A percentile compares a stretch with the other conserved stretches of the same genome.
Conservation (phyloP, 306 rosid species). For the Casuarina glauca region DNA sequence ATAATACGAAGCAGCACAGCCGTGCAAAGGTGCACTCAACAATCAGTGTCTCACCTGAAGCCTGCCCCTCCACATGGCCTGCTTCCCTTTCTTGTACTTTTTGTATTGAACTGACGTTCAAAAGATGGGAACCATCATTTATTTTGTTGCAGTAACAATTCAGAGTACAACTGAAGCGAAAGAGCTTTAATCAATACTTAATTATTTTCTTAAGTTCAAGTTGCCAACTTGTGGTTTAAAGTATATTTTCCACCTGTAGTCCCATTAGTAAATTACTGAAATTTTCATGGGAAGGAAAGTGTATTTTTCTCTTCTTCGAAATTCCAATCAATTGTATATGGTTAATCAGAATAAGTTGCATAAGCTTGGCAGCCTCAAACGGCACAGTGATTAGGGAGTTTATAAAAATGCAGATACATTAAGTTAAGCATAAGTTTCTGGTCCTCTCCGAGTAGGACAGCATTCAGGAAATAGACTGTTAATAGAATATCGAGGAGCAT, state of each 20-base stretch:
- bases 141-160: background rate
- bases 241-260: no score
- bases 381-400: no score
- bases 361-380: no score
- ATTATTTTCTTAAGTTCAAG: no score
- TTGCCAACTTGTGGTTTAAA: no score
- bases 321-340: no score
- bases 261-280: no score
- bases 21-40: slow-evolving; percentile 15
- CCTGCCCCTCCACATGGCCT: slow-evolving; percentile 24
- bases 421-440: background rate
- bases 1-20: slow-evolving; percentile 14
- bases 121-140: background rate
- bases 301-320: no score
- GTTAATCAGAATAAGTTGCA: background rate
- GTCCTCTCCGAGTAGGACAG: background rate
- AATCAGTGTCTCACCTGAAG: slow-evolving; percentile 8
- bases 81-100: background rate
- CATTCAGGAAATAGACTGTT: background rate
- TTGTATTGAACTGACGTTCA: slow-evolving; percentile 12
- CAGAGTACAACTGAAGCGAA: slow-evolving; percentile 16
- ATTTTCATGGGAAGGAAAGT: no score
- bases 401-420: background rate
- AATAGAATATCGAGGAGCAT: background rate
- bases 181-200: slow-evolving; percentile 18